A percentile compares a stretch with the other conserved stretches of the same genome.
These are phyloP conservation scores for Begonia masoniana DNA, from an alignment of 306 rosid species.

Conservation along the genomic window DNA sequence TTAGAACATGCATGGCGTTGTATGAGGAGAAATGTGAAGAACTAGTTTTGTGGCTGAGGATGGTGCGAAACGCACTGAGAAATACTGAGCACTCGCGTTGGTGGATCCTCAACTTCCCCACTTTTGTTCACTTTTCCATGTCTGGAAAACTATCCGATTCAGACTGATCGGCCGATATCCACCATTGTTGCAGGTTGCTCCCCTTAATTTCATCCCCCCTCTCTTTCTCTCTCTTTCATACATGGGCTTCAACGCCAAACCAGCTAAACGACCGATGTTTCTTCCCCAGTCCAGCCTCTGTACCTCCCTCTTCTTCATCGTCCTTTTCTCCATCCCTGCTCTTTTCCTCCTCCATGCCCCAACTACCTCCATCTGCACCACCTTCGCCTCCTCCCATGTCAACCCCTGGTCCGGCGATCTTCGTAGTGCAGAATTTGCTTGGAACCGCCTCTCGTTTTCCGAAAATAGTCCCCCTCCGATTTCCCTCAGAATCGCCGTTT, in stretches of 20 bases:
- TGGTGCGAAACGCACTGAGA: constrained; percentile 46
- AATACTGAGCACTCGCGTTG: constrained; percentile 22
- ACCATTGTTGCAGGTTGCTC: not conserved
- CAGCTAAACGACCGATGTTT: constrained; percentile 25
- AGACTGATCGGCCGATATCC: too few relatives aligned
- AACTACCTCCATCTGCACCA: constrained; percentile 47
- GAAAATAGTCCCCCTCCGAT: constrained; percentile 21
- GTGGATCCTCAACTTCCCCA: constrained; percentile 33
- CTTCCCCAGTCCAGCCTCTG: constrained; percentile 40
- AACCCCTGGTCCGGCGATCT: constrained; percentile 72
- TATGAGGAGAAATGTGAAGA: too few relatives aligned
- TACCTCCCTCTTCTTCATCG: constrained; percentile 53
- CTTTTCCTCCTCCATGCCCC: constrained; percentile 48
- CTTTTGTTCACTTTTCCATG: constrained; percentile 12
- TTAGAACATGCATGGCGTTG: too few relatives aligned
- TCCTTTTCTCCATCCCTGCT: constrained; percentile 65
- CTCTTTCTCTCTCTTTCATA: constrained; percentile 1
- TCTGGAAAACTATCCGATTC: not conserved
- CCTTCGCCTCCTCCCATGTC: constrained; percentile 11
- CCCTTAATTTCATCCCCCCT: not conserved
- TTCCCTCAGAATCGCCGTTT: constrained; percentile 65
- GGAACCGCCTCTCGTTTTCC: constrained; percentile 60
- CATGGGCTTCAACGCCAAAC: constrained; percentile 60
- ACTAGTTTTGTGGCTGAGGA: too few relatives aligned
- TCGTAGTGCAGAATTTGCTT: constrained; percentile 50